A percentile compares a stretch with the other conserved stretches of the same genome.
Conservation (phyloP, 2,329 filamentous ascomycete species). For the Clonostachys rhizophaga region DNA sequence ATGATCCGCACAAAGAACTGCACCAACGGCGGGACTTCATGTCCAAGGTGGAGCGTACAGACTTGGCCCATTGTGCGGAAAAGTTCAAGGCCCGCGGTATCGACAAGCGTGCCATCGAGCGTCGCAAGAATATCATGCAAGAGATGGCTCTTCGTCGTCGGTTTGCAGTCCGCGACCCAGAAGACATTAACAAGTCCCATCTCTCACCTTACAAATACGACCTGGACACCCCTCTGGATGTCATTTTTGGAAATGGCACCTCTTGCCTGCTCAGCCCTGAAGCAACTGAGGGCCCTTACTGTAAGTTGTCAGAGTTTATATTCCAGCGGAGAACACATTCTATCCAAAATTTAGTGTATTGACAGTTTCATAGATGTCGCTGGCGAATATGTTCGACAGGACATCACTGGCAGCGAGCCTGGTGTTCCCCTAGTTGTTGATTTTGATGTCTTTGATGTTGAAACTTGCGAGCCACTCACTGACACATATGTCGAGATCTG, state of each 20-base stretch:
- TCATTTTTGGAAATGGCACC: constrained; percentile 29
- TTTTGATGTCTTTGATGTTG: constrained; percentile 34
- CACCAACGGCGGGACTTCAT: constrained; percentile 41
- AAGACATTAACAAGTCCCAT: constrained; percentile 22
- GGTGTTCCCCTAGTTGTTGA: constrained; percentile 34
- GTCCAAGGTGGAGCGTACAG: constrained; percentile 26
- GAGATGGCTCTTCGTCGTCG: constrained; percentile 11
- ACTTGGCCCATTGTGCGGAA: constrained; percentile 38
- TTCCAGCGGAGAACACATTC: no score
- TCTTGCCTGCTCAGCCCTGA: constrained; percentile 44
- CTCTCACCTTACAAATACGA: constrained; percentile 30
- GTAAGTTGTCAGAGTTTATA: constrained; percentile 14
- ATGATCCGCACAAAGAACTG: constrained; percentile 40
- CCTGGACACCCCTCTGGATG: constrained; percentile 17
- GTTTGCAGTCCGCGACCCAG: constrained; percentile 24
- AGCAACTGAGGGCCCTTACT: constrained; percentile 42
- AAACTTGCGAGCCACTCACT: constrained; percentile 31
- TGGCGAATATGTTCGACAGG: constrained; percentile 22
- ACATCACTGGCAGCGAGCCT: constrained; percentile 31
- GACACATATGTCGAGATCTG: constrained; percentile 35
- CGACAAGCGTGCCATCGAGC: constrained; percentile 45
- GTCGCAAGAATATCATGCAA: constrained; percentile 33
- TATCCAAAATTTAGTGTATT: no score
- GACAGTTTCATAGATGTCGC: constrained; percentile 12
- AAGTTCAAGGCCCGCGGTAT: constrained; percentile 40